Base-by-base conservation (phyloP, 768 basidiomycete genomes). In the Crassisporium funariophilum region DNA sequence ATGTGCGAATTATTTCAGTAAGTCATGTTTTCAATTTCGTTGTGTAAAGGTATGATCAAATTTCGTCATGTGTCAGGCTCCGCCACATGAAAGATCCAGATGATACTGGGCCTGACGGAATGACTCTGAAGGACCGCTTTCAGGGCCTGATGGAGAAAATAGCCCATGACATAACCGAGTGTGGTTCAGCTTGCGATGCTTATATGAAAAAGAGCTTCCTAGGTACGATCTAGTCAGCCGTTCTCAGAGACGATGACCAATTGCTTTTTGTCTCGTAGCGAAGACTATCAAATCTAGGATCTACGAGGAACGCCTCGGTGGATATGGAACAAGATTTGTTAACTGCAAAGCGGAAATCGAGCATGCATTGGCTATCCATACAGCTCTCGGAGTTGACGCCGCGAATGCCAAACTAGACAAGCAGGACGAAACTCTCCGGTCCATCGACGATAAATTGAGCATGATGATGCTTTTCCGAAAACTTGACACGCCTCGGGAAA, bases 1-100 rank as follows among this genome's bases (percentile, higher is more conserved):
- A 76, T 81, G 71, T 45, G 57, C 11, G 65, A 65, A 2, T 67
- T 81, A 15, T 64, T 77, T 12, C 69, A 77, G 77, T 75, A 42
- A 7, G 75, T 59, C 10, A n/a, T n/a, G n/a, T n/a, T n/a, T n/a
- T n/a, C n/a, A n/a, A n/a, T n/a, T 25, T 16, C n/a, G n/a, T 40
- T 44, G 4, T 31, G 35, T 25, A 10, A 17, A 6, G n/a, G 43
- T 12, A 5, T 1, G 8, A 29, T 39, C 19, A 15, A 7, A 6
- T 19, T 35, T 4, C 13, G 36, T 19, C 24, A 23, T 40, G 5
- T 2, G 4, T 24, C 11, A 71, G 70, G 23, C 60, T 74, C 19
- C 65, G 66, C 17, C 52, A 59, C 23, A 51, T 68, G 1, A 44
- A 49, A 5, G 54, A 60, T 41, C 54, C 67, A 2, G 19, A 59